These are phyloP conservation scores for Aspergillus asperescens DNA, from an alignment of 495 filamentous ascomycete species.

Conservation along the genomic window DNA sequence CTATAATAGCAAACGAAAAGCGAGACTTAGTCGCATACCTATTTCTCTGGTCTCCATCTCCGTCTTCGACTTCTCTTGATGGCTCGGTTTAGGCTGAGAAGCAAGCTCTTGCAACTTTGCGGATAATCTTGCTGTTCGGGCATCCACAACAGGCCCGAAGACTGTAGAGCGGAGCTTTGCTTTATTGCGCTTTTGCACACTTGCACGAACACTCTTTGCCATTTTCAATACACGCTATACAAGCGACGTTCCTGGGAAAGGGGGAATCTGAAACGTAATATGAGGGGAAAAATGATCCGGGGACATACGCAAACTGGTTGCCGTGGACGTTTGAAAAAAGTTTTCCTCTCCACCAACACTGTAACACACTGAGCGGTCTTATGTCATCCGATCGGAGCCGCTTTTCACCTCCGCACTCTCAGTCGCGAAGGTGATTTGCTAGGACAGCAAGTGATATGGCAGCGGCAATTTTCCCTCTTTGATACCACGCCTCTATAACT, in stretches of 20 bases:
- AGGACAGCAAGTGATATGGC: background rate
- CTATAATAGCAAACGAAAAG: background rate
- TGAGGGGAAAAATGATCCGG: background rate
- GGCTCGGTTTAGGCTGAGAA: constrained; percentile 50
- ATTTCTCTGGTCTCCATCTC: constrained; percentile 16
- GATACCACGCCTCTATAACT: background rate
- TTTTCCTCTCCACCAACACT: background rate
- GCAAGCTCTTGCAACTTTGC: constrained; percentile 74
- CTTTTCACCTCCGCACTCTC: constrained; percentile 23
- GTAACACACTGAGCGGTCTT: constrained; percentile 21
- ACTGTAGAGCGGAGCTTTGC: constrained; percentile 66
- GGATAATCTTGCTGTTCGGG: constrained; percentile 69
- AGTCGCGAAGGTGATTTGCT: background rate
- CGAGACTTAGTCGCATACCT: constrained; percentile 24
- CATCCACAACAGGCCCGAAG: constrained; percentile 72
- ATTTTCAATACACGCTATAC: constrained; percentile 51
- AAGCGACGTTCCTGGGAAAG: background rate
- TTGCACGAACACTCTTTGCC: constrained; percentile 78
- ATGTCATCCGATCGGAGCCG: constrained; percentile 37
- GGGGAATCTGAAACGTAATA: background rate
- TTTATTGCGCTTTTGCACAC: constrained; percentile 71
- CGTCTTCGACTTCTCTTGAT: constrained; percentile 22
- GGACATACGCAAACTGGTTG: background rate
- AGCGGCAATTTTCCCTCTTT: background rate
- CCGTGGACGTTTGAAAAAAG: constrained; percentile 1